Base-by-base conservation (phyloP, 2,329 filamentous ascomycete species). In the Tolypocladium sp. region DNA sequence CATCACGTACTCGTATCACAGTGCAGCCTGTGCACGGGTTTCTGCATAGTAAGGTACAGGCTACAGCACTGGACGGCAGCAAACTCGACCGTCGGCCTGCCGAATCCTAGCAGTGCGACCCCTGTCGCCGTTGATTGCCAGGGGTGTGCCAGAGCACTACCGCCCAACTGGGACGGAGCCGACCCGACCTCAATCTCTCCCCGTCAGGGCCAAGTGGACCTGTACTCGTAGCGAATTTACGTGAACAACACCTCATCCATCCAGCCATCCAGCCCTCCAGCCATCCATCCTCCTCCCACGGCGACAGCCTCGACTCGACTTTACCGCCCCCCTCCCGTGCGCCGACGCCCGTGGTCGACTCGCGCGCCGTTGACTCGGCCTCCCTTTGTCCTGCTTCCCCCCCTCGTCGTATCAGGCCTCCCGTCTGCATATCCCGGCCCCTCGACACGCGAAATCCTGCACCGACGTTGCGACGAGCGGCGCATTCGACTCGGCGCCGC, bases 151-250 rank as follows among this genome's bases (percentile, higher is more conserved):
- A 25, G 25, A 30, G 13, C 44, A 49, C 27, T 25, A 35, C 22
- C 25, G 12, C 35, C 35, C 35, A 30, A 27, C 25, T 52, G 20
- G 49, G 17, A 20, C 27, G 27, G 27, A 12, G 27, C 49, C 49
- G 17, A 37, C 55, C 58, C 40, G 27, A 35, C 49, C 25, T 57
- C 42, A 56, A 53, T 58, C 57, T 41, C 35, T 58, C 46, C 56
- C 35, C 13, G 57, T 15, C 37, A 33, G 37, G 46, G 46, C 55
- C 53, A 51, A 51, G 59, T 58, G 61, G 58, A 58, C 56, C 56
- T 58, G 57, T n/a, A n/a, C n/a, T n/a, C n/a, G n/a, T 59, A 41
- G 59, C 61, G 61, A 56, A 61, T 61, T 58, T 58, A 51, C 58
- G 54, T 58, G 54, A 57, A 59, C 52, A 56, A 49, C 46, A 55